phyloP scores from a whole-genome alignment of 768 basidiomycete species.

The Suillus subalutaceus region DNA sequence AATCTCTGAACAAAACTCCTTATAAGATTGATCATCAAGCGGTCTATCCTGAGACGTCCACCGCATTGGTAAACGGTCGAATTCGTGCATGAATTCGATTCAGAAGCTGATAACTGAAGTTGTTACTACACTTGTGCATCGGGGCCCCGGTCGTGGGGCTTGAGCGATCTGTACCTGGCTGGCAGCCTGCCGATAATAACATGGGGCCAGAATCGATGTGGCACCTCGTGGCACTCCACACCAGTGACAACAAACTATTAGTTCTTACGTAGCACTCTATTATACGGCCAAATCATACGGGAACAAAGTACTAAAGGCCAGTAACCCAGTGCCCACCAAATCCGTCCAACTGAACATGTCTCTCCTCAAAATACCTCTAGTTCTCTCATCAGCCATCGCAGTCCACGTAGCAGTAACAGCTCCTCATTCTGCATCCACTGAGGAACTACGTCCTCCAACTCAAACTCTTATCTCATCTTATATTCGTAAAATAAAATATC shows the following conservation, averaged over 20 bases:
- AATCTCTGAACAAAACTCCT: no score
- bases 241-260: neutral
- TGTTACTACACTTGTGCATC: neutral
- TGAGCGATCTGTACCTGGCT: neutral
- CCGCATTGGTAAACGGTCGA: no score
- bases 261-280: neutral
- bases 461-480: neutral
- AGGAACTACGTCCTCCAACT: conserved; percentile 24
- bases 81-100: neutral
- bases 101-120: neutral
- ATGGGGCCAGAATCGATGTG: neutral
- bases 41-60: no score
- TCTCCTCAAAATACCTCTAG: conserved; percentile 44
- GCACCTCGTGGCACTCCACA: neutral
- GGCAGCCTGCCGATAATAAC: neutral
- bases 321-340: neutral
- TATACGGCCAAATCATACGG: neutral
- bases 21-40: no score
- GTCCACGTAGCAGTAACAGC: conserved; percentile 46
- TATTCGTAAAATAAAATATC: neutral
- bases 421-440: conserved; percentile 42
- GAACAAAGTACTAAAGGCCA: neutral
- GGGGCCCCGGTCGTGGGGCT: neutral
- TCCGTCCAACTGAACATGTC: conserved; percentile 21
- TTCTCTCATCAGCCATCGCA: conserved; percentile 44